These are phyloP conservation scores for Gomphus sp. DNA, from an alignment of 1,284 basidiomycete genomes.

Conservation along the genomic window DNA sequence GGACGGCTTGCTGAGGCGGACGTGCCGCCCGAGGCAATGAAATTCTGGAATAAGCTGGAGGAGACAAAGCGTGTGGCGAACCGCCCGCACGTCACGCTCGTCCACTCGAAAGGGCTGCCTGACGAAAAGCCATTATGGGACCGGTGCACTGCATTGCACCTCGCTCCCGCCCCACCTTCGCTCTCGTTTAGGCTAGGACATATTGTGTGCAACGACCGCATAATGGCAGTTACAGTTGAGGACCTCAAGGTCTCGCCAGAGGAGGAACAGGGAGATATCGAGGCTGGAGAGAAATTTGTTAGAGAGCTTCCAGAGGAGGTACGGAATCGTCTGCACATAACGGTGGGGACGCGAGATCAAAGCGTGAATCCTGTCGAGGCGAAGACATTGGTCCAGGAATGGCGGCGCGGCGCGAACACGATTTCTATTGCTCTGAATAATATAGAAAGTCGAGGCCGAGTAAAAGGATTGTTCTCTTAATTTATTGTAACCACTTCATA, in stretches of 20 bases:
- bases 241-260: conserved; percentile 34
- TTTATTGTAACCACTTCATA: too few species aligned
- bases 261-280: conserved; percentile 23
- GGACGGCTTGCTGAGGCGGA: conserved; percentile 23
- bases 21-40: conserved; percentile 21
- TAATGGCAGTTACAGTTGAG: conserved; percentile 72
- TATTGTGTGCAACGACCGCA: conserved; percentile 69
- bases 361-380: conserved; percentile 66
- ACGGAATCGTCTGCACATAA: conserved; percentile 66
- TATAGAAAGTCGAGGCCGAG: background rate
- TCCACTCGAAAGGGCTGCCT: conserved; percentile 58
- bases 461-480: conserved; percentile 6
- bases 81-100: conserved; percentile 81
- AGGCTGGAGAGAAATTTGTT: conserved; percentile 33
- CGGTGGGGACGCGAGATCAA: conserved; percentile 65
- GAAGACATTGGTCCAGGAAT: conserved; percentile 48
- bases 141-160: conserved; percentile 42
- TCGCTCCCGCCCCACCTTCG: conserved; percentile 33
- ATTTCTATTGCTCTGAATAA: background rate
- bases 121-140: conserved; percentile 55
- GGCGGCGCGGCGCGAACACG: conserved; percentile 31
- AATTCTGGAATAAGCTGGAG: conserved; percentile 46
- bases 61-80: conserved; percentile 39
- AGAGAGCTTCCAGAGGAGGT: conserved; percentile 38
- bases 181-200: conserved; percentile 57